These are phyloP conservation scores for Poterioochromonas sp. DNA, from an alignment of 352 stramenopile genomes.

Conservation along the genomic window DNA sequence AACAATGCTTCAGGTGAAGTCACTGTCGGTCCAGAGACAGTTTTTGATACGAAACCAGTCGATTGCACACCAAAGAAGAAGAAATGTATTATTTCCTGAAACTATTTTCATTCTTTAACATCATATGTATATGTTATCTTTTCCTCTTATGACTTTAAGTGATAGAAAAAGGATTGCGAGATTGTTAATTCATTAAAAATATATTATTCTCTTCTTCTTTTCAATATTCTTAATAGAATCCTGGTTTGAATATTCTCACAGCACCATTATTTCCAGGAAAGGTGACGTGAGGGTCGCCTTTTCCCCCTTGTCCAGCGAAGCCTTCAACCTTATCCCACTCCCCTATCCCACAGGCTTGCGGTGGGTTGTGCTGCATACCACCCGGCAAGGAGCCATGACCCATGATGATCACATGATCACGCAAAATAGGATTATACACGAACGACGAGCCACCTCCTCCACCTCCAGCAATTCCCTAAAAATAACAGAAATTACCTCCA, in stretches of 20 bases:
- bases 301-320: slow-evolving; percentile 36
- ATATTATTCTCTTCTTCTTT: too few species aligned
- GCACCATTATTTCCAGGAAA: slow-evolving; percentile 37
- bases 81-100: background rate
- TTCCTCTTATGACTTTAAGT: too few species aligned
- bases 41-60: slow-evolving; percentile 29
- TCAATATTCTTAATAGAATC: slow-evolving; percentile 37
- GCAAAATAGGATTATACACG: slow-evolving; percentile 25
- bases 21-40: background rate
- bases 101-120: background rate
- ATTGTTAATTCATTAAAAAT: too few species aligned
- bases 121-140: too few species aligned
- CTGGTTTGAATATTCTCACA: slow-evolving; percentile 37
- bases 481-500: background rate
- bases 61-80: slow-evolving; percentile 24
- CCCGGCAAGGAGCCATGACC: slow-evolving; percentile 35
- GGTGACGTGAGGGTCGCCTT: slow-evolving; percentile 3
- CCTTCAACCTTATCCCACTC: slow-evolving; percentile 43
- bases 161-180: too few species aligned
- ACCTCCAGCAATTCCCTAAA: slow-evolving; percentile 38
- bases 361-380: slow-evolving; percentile 35
- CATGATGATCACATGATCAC: slow-evolving; percentile 37
- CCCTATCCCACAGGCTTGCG: slow-evolving; percentile 37
- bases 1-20: background rate
- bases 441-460: slow-evolving; percentile 43